Evolutionary conservation across 768 basidiomycete genomes (phyloP).

Genomic region (Suillus decipiens): DNA sequence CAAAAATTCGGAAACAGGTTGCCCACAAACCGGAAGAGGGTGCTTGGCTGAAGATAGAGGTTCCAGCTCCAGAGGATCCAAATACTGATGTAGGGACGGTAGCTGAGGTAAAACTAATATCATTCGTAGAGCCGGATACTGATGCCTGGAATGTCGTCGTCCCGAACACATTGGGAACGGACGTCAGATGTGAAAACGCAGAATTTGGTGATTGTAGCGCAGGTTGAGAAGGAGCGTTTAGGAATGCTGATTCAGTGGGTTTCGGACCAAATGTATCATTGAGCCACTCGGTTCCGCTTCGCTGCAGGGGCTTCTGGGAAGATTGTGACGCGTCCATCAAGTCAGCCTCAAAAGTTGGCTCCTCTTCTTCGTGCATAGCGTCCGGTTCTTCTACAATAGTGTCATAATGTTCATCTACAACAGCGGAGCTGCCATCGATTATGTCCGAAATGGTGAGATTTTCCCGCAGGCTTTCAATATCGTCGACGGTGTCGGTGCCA

Average conservation of each 20-base stretch:
- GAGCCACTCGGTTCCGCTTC: slow-evolving; percentile 34
- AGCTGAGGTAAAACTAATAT: slow-evolving; percentile 11
- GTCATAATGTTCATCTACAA: slow-evolving; percentile 26
- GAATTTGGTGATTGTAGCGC: slow-evolving; percentile 20
- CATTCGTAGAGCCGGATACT: slow-evolving; percentile 20
- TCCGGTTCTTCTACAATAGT: slow-evolving; percentile 25
- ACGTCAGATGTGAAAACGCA: slow-evolving; percentile 37
- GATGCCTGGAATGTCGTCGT: slow-evolving; percentile 15
- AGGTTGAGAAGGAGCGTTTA: slow-evolving; percentile 17
- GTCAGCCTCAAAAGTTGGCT: slow-evolving; percentile 21
- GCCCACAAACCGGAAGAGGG: slow-evolving; percentile 3
- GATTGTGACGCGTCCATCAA: slow-evolving; percentile 12
- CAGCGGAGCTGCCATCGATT: slow-evolving; percentile 60
- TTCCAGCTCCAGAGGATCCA: slow-evolving; percentile 1
- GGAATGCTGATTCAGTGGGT: slow-evolving; percentile 29
- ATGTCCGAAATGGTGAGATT: slow-evolving; percentile 59
- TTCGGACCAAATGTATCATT: slow-evolving; percentile 33
- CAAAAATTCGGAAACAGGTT: not conserved
- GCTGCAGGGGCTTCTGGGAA: slow-evolving; percentile 22
- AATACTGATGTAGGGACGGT: slow-evolving; percentile 14
- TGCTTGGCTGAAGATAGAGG: not conserved
- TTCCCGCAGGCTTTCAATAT: slow-evolving; percentile 67
- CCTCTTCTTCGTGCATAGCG: slow-evolving; percentile 21
- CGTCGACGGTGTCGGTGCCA: slow-evolving; percentile 75
- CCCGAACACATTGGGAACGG: slow-evolving; percentile 38